These are phyloP conservation scores for Groenewaldozyma tartarivorans DNA, from an alignment of 805 yeast species.

Conservation along the genomic window DNA sequence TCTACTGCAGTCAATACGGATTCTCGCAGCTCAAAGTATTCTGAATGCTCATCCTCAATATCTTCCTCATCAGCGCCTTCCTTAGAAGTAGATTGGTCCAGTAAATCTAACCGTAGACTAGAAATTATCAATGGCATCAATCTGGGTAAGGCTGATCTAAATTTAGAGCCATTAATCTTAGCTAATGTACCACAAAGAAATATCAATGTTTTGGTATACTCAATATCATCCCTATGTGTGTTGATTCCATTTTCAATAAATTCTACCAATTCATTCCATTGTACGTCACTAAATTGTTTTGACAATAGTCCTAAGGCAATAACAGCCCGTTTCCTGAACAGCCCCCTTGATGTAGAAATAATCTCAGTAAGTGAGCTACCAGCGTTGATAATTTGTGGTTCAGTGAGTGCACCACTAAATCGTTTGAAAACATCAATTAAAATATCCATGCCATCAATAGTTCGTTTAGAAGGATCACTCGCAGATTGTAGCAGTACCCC, in stretches of 20 bases:
- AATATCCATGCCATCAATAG: slow-evolving; percentile 52
- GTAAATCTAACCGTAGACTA: slow-evolving; percentile 23
- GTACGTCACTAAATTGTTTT: slow-evolving; percentile 21
- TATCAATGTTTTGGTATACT: slow-evolving; percentile 7
- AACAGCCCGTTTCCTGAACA: slow-evolving; percentile 43
- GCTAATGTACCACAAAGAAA: slow-evolving; percentile 20
- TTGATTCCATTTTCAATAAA: slow-evolving; percentile 13
- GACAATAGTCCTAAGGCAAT: slow-evolving; percentile 38
- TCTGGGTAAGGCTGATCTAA: slow-evolving; percentile 5
- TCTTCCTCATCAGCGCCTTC: slow-evolving; percentile 8
- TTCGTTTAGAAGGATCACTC: slow-evolving; percentile 6
- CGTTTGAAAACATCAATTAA: slow-evolving; percentile 45
- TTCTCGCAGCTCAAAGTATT: slow-evolving; percentile 41
- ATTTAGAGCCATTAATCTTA: slow-evolving; percentile 15
- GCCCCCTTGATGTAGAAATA: slow-evolving; percentile 30
- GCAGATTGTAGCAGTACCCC: slow-evolving; percentile 10
- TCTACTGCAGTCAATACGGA: slow-evolving; percentile 37
- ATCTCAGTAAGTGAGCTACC: slow-evolving; percentile 28
- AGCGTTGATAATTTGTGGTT: slow-evolving; percentile 27
- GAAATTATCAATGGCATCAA: slow-evolving; percentile 13
- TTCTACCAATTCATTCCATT: slow-evolving; percentile 18
- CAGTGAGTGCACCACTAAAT: slow-evolving; percentile 35
- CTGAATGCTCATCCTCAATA: slow-evolving; percentile 18
- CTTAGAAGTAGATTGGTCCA: slow-evolving; percentile 14
- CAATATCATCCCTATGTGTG: slow-evolving; percentile 4